Base-by-base conservation (phyloP, 1,139 yeast species). In the Suzukiozyma palmioleophila region DNA sequence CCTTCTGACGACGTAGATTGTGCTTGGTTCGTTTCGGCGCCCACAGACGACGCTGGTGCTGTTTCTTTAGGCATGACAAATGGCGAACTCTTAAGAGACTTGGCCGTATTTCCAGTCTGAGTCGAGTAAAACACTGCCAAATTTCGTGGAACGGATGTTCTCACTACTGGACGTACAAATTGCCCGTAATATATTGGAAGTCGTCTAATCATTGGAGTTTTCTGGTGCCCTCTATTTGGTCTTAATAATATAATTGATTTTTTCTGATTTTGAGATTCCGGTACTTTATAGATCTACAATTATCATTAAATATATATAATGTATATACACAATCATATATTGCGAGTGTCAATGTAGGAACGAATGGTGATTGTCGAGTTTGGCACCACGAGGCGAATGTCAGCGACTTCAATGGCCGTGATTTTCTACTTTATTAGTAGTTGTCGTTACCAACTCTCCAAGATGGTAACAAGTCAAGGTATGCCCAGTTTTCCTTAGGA, bases 401-500 rank as follows among this genome's bases (percentile, higher is more conserved):
- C n/a, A n/a, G n/a, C n/a, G n/a, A n/a, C n/a, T n/a, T n/a, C n/a
- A n/a, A n/a, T n/a, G n/a, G 22, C 4, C 37, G 14, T 15, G n/a
- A 8, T 36, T 32, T 18, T 26, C 12, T n/a, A n/a, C n/a, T n/a
- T 40, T 40, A 45, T 24, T 27, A 36, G 28, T 62, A 61, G 43
- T 65, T 57, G 42, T 70, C 75, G 46, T 69, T 65, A 32, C 66
- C 51, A 39, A 70, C 58, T 59, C 69, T 69, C 98, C 98, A 92
- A 6, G 87, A 66, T 30, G 73, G 62, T 52, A 92, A 72, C 76
- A 92, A 75, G 60, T 85, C 81, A 66, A 92, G 73, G 65, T 88
- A 79, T 39, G 66, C 64, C 73, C 75, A 92, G 45, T 87, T 67
- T 26, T 65, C 60, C 43, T 79, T 75, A 42, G 88, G 84, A 36